phyloP scores from a whole-genome alignment of 352 stramenopile species.

The Albugo candida region DNA sequence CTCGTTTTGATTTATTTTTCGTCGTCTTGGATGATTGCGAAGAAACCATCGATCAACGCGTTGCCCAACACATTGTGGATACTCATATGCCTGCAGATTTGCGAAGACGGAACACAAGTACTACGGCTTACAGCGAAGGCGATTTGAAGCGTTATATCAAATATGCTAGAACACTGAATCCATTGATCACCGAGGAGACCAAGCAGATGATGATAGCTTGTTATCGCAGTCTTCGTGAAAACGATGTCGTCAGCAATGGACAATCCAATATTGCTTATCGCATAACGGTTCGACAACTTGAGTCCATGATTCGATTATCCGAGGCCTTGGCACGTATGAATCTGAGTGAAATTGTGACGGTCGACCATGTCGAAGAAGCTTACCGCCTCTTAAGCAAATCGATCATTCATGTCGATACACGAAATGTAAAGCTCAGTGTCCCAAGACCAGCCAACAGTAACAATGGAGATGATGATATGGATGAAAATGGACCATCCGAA shows the following conservation, averaged over 20 bases:
- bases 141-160: constrained; percentile 92
- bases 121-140: constrained; percentile 41
- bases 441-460: constrained; percentile 19
- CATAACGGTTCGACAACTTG: constrained; percentile 97
- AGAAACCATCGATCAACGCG: constrained; percentile 83
- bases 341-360: constrained; percentile 81
- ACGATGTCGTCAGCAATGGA: constrained; percentile 83
- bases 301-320: constrained; percentile 95
- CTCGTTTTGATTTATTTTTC: constrained; percentile 99
- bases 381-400: constrained; percentile 94
- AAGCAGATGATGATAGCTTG: constrained; percentile 92
- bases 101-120: constrained; percentile 11
- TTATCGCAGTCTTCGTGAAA: constrained; percentile 94
- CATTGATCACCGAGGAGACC: constrained; percentile 45
- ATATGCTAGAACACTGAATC: constrained; percentile 61
- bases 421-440: constrained; percentile 88
- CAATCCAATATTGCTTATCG: constrained; percentile 93
- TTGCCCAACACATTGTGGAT: constrained; percentile 96
- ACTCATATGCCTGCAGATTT: constrained; percentile 78
- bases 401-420: constrained; percentile 98
- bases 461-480: constrained; percentile 30
- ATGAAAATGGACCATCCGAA: constrained; percentile 1
- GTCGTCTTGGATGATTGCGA: constrained; percentile 97
- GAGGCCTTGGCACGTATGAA: constrained; percentile 92
- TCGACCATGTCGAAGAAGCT: constrained; percentile 89